These are phyloP conservation scores for Aspergillus eucalypticola DNA, from an alignment of 2,329 filamentous ascomycete genomes.

Conservation along the genomic window DNA sequence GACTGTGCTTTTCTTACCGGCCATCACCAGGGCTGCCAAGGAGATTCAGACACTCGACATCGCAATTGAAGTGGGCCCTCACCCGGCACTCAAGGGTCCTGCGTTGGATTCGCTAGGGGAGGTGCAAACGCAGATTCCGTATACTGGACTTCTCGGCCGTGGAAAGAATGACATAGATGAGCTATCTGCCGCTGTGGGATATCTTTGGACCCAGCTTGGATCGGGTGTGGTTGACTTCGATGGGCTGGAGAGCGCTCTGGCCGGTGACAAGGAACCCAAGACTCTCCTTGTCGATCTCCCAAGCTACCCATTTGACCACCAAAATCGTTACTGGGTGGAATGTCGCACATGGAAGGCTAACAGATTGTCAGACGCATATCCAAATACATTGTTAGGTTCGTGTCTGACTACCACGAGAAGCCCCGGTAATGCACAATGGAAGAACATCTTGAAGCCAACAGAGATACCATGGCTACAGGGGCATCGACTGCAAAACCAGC, in stretches of 20 bases:
- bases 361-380: background rate
- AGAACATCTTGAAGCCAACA: constrained; percentile 29
- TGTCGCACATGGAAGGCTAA: background rate
- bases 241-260: background rate
- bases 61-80: constrained; percentile 32
- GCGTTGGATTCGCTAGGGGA: constrained; percentile 23
- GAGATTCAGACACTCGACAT: constrained; percentile 33
- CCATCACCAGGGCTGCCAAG: constrained; percentile 15
- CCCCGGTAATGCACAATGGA: constrained; percentile 18
- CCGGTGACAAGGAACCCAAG: background rate
- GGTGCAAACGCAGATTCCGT: background rate
- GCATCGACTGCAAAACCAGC: constrained; percentile 36
- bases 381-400: background rate
- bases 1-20: constrained; percentile 38
- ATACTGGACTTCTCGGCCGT: background rate
- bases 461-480: constrained; percentile 38
- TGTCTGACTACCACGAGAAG: background rate
- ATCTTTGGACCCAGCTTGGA: constrained; percentile 1
- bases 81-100: constrained; percentile 29
- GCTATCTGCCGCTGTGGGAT: background rate
- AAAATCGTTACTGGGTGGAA: background rate
- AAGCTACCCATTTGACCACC: background rate
- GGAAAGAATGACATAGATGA: background rate
- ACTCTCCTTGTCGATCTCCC: background rate
- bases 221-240: background rate